Evolutionary conservation across 306 rosid genomes (phyloP).

Genomic region (Astragalus membranaceus): DNA sequence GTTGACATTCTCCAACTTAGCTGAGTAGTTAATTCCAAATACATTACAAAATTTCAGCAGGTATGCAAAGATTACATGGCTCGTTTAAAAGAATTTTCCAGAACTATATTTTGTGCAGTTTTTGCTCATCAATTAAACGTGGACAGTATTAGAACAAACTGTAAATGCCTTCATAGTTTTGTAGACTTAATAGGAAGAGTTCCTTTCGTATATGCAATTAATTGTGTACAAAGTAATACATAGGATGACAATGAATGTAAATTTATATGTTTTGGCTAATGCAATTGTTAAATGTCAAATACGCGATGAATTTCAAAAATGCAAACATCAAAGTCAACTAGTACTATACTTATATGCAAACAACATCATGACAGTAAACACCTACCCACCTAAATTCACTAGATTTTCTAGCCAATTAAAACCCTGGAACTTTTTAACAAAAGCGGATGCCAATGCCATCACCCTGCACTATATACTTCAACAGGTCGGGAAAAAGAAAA

Average conservation of each 20-base stretch:
- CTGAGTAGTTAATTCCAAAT: constrained; percentile 13
- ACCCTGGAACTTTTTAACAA: too few species aligned
- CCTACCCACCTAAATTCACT: too few species aligned
- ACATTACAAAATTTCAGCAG: background rate
- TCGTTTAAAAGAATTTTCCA: background rate
- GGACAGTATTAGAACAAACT: background rate
- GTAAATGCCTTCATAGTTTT: constrained; percentile 12
- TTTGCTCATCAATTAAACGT: background rate
- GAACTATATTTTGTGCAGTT: background rate
- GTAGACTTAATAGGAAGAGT: background rate
- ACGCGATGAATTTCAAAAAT: too few species aligned
- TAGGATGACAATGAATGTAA: background rate
- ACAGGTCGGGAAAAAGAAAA: too few species aligned
- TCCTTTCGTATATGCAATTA: background rate
- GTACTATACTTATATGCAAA: too few species aligned
- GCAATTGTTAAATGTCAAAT: background rate
- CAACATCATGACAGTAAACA: too few species aligned
- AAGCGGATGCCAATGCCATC: too few species aligned
- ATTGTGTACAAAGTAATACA: background rate
- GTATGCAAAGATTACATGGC: background rate
- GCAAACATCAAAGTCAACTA: too few species aligned
- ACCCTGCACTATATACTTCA: too few species aligned
- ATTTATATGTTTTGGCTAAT: constrained; percentile 2
- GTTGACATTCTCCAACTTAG: constrained; percentile 36
- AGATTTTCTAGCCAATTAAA: too few species aligned